Conservation (phyloP, 805 yeast genomes). For the Schwanniomyces yamadae region DNA sequence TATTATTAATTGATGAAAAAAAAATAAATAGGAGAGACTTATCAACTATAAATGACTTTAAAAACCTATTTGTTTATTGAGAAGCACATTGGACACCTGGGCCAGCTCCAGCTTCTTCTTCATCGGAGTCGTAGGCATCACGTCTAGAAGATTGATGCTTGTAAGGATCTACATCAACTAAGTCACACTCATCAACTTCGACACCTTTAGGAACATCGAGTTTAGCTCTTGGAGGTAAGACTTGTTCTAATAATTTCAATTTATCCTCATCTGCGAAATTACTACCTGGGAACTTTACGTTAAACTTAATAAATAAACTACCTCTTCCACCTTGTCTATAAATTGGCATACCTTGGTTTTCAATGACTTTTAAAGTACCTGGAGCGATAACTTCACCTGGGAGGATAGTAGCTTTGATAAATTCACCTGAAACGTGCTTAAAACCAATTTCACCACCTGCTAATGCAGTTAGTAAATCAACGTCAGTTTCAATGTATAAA, state of each 20-base stretch:
- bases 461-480: conserved; percentile 90
- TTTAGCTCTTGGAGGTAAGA: conserved; percentile 75
- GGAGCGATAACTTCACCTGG: conserved; percentile 96
- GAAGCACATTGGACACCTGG: conserved; percentile 92
- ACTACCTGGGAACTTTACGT: conserved; percentile 80
- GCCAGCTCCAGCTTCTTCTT: conserved; percentile 51
- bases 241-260: conserved; percentile 66
- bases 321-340: conserved; percentile 87
- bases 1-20: not conserved
- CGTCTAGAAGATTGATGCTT: conserved; percentile 50
- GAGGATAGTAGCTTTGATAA: conserved; percentile 73
- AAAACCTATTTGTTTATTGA: conserved; percentile 49
- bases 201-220: conserved; percentile 66
- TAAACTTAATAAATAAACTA: conserved; percentile 81
- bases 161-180: conserved; percentile 65
- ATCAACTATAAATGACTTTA: not conserved
- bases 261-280: conserved; percentile 75
- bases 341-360: conserved; percentile 97
- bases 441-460: conserved; percentile 93
- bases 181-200: conserved; percentile 76
- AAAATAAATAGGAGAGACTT: conserved; percentile 1
- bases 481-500: conserved; percentile 77
- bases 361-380: conserved; percentile 74
- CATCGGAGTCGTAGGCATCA: conserved; percentile 45
- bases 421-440: conserved; percentile 90